Base-by-base conservation (phyloP, 1,284 basidiomycete species). In the Ceratobasidium sp. region DNA sequence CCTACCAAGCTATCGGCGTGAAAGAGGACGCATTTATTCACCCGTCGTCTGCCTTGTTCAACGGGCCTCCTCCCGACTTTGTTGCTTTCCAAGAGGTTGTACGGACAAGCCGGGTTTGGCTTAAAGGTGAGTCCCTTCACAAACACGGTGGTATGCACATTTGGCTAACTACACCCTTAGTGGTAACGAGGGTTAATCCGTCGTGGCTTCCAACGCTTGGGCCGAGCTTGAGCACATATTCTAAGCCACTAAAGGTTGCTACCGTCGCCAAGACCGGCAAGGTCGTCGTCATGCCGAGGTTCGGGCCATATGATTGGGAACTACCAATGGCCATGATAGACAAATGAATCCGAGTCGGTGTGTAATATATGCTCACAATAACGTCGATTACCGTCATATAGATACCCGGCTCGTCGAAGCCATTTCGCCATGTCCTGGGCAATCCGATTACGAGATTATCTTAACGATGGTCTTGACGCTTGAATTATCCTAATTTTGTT, bases 1-100 rank as follows among this genome's bases (percentile, higher is more conserved):
- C 96, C 0, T 99, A 99, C 84, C 89, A 89, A 77, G 94, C 96
- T 0, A 83, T 97, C 62, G 94, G 94, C 2, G 88, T 98, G 46
- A 83, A 84, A 1, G 95, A 97, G 80, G 95, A 98, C 80, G 94
- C 97, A 0, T 99, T 90, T 84, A 92, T 99, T 77, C 97, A 99
- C 83, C 95, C 95, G 0, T 93, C 93, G 0, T 97, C 95, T 15
- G 87, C 93, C 13, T 85, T 98, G 25, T 92, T 91, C 79, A 89
- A 89, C 80, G 79, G 80, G 29, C 80, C 90, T 5, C 95, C 98
- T 1, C 96, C 97, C 0, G 94, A 97, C 69, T 99, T 92, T 84
- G 81, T 99, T 68, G 90, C 96, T 40, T 99, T 91, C 83, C 89
- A 91, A 74, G 97, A 98, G 81, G 85, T 96, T 6, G 88, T 95